Conservation (phyloP, 1,284 basidiomycete genomes). For the Ustilago shanxiensis region DNA sequence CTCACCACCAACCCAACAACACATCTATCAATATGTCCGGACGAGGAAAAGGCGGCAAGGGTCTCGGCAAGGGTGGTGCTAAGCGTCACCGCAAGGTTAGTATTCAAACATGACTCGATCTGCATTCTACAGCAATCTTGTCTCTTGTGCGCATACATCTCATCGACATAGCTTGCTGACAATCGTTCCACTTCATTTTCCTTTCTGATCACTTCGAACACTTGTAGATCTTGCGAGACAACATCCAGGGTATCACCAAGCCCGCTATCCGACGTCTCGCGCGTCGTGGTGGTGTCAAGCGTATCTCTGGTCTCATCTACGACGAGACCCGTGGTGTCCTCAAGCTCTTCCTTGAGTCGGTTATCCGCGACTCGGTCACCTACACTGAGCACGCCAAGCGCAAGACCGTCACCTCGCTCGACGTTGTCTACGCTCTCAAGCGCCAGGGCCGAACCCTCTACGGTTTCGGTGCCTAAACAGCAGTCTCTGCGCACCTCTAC, state of each 20-base stretch:
- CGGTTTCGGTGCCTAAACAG: slow-evolving; percentile 71
- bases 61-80: slow-evolving; percentile 71
- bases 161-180: slow-evolving; percentile 25
- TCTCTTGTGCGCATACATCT: neutral
- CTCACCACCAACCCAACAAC: slow-evolving; percentile 28
- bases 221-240: slow-evolving; percentile 65
- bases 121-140: neutral
- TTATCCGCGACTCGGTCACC: slow-evolving; percentile 88
- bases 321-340: slow-evolving; percentile 91
- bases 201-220: neutral
- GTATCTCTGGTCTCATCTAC: slow-evolving; percentile 86
- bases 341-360: slow-evolving; percentile 82
- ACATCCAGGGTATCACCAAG: slow-evolving; percentile 80
- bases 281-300: slow-evolving; percentile 79
- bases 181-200: neutral
- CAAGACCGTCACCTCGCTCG: slow-evolving; percentile 89
- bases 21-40: slow-evolving; percentile 63
- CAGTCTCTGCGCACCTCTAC: neutral
- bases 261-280: slow-evolving; percentile 95
- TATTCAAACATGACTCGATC: neutral
- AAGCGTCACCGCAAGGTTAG: slow-evolving; percentile 70
- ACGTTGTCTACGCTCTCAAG: slow-evolving; percentile 94
- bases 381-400: slow-evolving; percentile 97
- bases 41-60: slow-evolving; percentile 70
- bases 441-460: slow-evolving; percentile 83